phyloP scores from a whole-genome alignment of 352 stramenopile species.

The Phytophthora idaei region DNA sequence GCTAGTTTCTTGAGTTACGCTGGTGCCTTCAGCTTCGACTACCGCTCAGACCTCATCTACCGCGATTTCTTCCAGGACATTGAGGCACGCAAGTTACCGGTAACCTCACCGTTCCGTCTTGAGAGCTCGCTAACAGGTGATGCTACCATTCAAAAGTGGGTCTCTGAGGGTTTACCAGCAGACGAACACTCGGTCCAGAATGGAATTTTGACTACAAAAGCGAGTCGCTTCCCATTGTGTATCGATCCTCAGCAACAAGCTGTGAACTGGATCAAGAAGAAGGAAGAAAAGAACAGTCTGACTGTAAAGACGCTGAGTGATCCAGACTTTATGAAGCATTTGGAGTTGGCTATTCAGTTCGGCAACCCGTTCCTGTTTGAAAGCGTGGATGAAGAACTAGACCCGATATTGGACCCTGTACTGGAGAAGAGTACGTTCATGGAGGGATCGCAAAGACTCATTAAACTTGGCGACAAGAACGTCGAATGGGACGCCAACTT shows the following conservation, averaged over 20 bases:
- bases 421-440: slow-evolving; percentile 94
- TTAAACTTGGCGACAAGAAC: slow-evolving; percentile 94
- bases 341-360: slow-evolving; percentile 95
- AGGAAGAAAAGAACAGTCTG: slow-evolving; percentile 92
- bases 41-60: slow-evolving; percentile 90
- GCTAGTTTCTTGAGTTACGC: slow-evolving; percentile 92
- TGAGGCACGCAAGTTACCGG: slow-evolving; percentile 65
- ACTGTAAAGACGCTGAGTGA: slow-evolving; percentile 95
- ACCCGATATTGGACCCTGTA: slow-evolving; percentile 94
- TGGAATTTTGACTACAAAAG: slow-evolving; percentile 94
- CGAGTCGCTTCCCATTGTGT: slow-evolving; percentile 94
- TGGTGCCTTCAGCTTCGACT: slow-evolving; percentile 92
- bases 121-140: slow-evolving; percentile 93
- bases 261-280: slow-evolving; percentile 97
- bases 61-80: slow-evolving; percentile 90
- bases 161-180: slow-evolving; percentile 91
- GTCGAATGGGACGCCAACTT: slow-evolving; percentile 95
- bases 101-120: slow-evolving; percentile 90
- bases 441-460: slow-evolving; percentile 90
- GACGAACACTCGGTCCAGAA: slow-evolving; percentile 97
- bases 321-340: slow-evolving; percentile 95
- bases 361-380: slow-evolving; percentile 96
- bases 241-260: slow-evolving; percentile 97
- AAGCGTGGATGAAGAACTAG: slow-evolving; percentile 94
- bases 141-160: slow-evolving; percentile 94